A percentile compares a stretch with the other conserved stretches of the same genome.
Conservation (phyloP, 495 filamentous ascomycete genomes). For the Oleoguttula mirabilis region DNA sequence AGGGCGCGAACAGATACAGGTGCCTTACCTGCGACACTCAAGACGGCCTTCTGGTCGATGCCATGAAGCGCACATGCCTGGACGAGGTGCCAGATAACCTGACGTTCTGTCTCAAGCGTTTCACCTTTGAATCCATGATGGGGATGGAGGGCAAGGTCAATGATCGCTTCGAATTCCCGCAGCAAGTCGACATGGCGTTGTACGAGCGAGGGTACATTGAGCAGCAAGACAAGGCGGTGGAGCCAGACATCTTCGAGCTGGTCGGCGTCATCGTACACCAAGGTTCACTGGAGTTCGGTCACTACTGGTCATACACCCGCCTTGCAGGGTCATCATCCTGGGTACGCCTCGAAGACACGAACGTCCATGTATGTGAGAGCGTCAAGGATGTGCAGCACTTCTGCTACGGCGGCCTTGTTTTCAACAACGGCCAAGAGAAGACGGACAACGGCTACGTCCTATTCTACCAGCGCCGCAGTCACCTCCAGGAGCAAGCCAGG, state of each 20-base stretch:
- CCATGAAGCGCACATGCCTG: constrained; percentile 83
- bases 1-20: constrained; percentile 97
- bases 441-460: constrained; percentile 75
- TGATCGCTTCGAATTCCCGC: constrained; percentile 81
- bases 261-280: constrained; percentile 87
- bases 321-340: constrained; percentile 50
- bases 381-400: constrained; percentile 47
- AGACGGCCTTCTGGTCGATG: constrained; percentile 63
- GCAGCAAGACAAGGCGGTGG: constrained; percentile 40
- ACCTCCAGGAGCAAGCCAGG: constrained; percentile 37
- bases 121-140: constrained; percentile 83
- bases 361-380: constrained; percentile 63
- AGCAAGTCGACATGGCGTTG: constrained; percentile 72
- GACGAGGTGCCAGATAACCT: constrained; percentile 90
- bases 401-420: constrained; percentile 65
- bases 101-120: constrained; percentile 92
- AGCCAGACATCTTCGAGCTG: constrained; percentile 73
- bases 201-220: constrained; percentile 83
- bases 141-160: constrained; percentile 89
- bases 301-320: constrained; percentile 93
- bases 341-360: constrained; percentile 90
- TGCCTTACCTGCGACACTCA: constrained; percentile 66
- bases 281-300: constrained; percentile 85
- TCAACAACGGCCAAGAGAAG: constrained; percentile 30
- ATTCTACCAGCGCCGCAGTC: constrained; percentile 79